Base-by-base conservation (phyloP, 129 eudicot species). In the Centaurea solstitialis region DNA sequence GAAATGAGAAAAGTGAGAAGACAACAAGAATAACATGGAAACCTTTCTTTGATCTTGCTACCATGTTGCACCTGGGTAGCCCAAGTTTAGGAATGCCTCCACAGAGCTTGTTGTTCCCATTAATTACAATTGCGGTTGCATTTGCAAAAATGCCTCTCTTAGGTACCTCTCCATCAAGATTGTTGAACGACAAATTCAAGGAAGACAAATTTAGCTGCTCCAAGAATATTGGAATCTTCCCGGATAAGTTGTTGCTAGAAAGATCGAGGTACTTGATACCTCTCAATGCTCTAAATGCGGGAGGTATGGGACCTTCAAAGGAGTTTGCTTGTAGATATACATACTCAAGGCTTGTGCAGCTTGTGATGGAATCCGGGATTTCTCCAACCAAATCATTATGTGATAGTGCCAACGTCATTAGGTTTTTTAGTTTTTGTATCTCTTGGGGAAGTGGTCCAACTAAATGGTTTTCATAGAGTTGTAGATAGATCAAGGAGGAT, bases 101-200 rank as follows among this genome's bases (percentile, higher is more conserved):
- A 76, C 86, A 83, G 12, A 77, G 82, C 57, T 64, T 76, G 39
- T 30, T 17, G 28, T 83, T 82, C 1, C 82, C 86, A 2, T 24
- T 7, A 6, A 72, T 28, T 5, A 71, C 57, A 11, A 76, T 4
- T 8, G 15, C 67, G 57, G 12, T 67, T 9, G 47, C 64, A 39
- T 81, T 85, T 24, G 28, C 67, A 15, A 85, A 85, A 47, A 77
- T 62, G 4, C 88, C 88, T 72, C 17, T 15, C 26, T 23, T 1
- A 1, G 86, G 88, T 38, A 85, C 88, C 68, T 75, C 87, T 47
- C 87, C 87, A 6, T 84, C 81, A 69, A 84, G 53, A 74, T 79
- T 47, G 59, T 84, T 84, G 70, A 68, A 84, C 0, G 87, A 84
- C 68, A 84, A 20, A 75, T 84, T 41, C 74, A 84, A 74, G 3